Evolutionary conservation across 257 asterid genomes (phyloP), one percentile per base, ranked within the genome.

Genomic region (Penstemon eatonii): DNA sequence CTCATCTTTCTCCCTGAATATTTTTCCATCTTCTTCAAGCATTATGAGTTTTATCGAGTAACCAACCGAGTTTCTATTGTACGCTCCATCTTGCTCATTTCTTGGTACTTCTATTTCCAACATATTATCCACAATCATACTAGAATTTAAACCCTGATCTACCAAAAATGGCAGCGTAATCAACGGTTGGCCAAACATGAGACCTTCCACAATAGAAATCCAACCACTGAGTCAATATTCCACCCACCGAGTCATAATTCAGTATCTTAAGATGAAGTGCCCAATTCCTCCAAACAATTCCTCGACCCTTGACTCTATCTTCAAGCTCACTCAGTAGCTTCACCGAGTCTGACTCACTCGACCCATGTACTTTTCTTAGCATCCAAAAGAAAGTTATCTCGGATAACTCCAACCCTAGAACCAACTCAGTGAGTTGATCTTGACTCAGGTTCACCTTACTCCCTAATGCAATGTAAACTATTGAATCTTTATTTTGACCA

Each of bases 181-280:
- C 0, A 83, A 12, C 0, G 83, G 80, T 5, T 45, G 73, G 40
- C 82, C 79, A 12, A 49, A 51, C 53, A 12, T 47, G 0, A 73
- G 3, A 7, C 79, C 84, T 64, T 80, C 82, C 8, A 80, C 63
- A 3, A 11, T 15, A 0, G 90, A 85, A 46, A 81, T 60, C 87
- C 87, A 80, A 10, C 87, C 84, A 18, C 83, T 84, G 86, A 40
- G 77, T 81, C 74, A 81, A 66, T 63, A 79, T 79, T 19, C 85
- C 85, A 0, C 86, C 84, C 5, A 85, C 69, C 0, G 85, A 79
- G 5, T 70, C 78, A 42, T 81, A 85, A 60, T 83, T 79, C 60
- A 84, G 60, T 75, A 82, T 80, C 68, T 63, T 68, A 61, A 80
- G 0, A 81, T 80, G 55, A 85, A 66, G 72, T 4, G 62, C 78